Evolutionary conservation across 2,329 filamentous ascomycete genomes (phyloP), one percentile per base, ranked within the genome.

Genomic region (Xylariaceae sp.): DNA sequence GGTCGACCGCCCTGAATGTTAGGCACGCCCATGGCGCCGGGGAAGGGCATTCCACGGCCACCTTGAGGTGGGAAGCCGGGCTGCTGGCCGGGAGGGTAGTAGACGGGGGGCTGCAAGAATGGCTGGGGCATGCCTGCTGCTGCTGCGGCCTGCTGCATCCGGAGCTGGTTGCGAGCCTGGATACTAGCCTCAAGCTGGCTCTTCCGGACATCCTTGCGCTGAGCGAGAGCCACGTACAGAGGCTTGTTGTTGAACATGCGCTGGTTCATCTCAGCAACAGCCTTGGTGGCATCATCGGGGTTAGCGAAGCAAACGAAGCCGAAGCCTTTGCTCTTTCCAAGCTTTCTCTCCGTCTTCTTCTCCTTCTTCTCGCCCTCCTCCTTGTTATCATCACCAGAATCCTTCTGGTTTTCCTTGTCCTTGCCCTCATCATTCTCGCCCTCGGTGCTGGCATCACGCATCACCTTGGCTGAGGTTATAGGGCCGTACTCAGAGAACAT

Each of bases 281-380:
- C 92, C 81, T 97, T 97, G 71, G 90, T 96, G 52, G 92, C 92
- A 66, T 98, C 92, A 59, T 98, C 92, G 45, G 92, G 89, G 76
- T 94, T 97, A 78, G 86, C 92, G 76, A 98, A 98, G 85, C 92
- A 98, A 61, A 98, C 92, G 67, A 98, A 98, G 58, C 92, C 92
- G 65, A 98, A 98, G 65, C 92, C 92, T 78, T 97, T 98, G 83
- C 88, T 95, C 85, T 97, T 97, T 65, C 92, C 92, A 45, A 94
- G 76, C 70, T 76, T 81, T 65, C 75, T 76, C 49, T 79, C 75
- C 21, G 67, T 60, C 57, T 73, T 76, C 58, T 78, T 76, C 67
- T 69, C 73, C 65, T 81, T 79, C 61, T 79, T 71, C 24, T 78
- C 73, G 42, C 70, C 63, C 36, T 68, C 64, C 49, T 77, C 68